Conservation (phyloP, 2,329 filamentous ascomycete species). For the Aureobasidium sp. region DNA sequence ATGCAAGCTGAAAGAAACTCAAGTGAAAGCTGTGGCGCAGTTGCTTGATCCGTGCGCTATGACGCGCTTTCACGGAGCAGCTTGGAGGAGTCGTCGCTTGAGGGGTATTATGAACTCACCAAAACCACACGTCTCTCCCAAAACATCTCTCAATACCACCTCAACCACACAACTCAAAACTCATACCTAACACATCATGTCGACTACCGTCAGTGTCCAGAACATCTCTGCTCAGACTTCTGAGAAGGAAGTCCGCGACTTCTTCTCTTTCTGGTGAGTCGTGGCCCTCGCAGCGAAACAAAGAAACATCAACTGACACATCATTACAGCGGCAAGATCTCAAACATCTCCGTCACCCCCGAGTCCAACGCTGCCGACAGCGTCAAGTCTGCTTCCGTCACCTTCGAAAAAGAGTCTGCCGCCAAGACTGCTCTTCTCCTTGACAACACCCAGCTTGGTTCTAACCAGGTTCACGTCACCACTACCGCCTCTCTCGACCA, state of each 20-base stretch:
- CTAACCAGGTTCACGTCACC: slow-evolving; percentile 66
- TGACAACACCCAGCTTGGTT: slow-evolving; percentile 89
- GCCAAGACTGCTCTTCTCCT: slow-evolving; percentile 95
- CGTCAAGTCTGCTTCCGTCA: slow-evolving; percentile 79
- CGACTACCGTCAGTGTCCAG: slow-evolving; percentile 72
- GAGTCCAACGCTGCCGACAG: slow-evolving; percentile 46
- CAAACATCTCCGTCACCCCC: slow-evolving; percentile 65
- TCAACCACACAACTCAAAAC: background rate
- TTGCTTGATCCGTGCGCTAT: background rate
- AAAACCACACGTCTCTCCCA: background rate
- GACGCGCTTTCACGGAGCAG: background rate
- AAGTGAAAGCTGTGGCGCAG: background rate
- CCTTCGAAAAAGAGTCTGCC: slow-evolving; percentile 92
- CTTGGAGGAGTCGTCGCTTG: background rate
- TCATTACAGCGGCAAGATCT: slow-evolving; percentile 73
- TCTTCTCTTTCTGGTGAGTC: slow-evolving; percentile 88
- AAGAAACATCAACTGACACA: background rate
- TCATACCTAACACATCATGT: slow-evolving; percentile 29
- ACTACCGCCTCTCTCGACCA: slow-evolving; percentile 60
- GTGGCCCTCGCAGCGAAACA: background rate
- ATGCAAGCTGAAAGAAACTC: background rate
- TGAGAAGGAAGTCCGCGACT: slow-evolving; percentile 88
- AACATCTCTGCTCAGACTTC: slow-evolving; percentile 76
- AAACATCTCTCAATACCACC: background rate
- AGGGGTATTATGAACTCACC: background rate